Percentiles rank a stretch among this genome's conserved stretches.
Conservation (phyloP, 805 yeast genomes). For the Pichia manshurica region DNA sequence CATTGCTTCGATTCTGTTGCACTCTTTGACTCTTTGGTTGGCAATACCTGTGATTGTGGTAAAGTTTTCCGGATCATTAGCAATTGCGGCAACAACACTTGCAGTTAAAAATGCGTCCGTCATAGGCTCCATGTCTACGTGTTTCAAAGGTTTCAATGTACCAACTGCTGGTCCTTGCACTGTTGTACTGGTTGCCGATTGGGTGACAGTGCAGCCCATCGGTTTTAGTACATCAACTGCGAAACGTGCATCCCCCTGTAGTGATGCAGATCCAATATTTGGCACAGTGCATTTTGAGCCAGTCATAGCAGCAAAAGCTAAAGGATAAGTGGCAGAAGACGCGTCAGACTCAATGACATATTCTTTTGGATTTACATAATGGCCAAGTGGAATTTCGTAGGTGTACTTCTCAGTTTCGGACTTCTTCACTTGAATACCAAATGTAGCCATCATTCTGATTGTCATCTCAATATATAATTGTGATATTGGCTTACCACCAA, state of each 20-base stretch:
- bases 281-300: slow-evolving; percentile 92
- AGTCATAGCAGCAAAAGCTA: slow-evolving; percentile 95
- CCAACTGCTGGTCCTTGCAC: slow-evolving; percentile 85
- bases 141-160: slow-evolving; percentile 57
- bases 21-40: slow-evolving; percentile 95
- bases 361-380: slow-evolving; percentile 71
- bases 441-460: slow-evolving; percentile 85
- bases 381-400: slow-evolving; percentile 83
- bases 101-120: slow-evolving; percentile 98
- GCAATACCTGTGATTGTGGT: slow-evolving; percentile 94
- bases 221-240: slow-evolving; percentile 89
- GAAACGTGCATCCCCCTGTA: slow-evolving; percentile 96
- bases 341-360: slow-evolving; percentile 96
- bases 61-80: slow-evolving; percentile 46
- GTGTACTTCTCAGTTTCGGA: slow-evolving; percentile 73
- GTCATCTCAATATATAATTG: slow-evolving; percentile 97
- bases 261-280: slow-evolving; percentile 82
- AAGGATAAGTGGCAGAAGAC: slow-evolving; percentile 94
- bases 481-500: slow-evolving; percentile 96
- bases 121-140: slow-evolving; percentile 98
- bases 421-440: slow-evolving; percentile 72
- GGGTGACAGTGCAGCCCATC: slow-evolving; percentile 90
- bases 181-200: slow-evolving; percentile 80
- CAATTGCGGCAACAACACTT: slow-evolving; percentile 89
- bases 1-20: slow-evolving; percentile 96